These are phyloP conservation scores for Sugiyamaella sp. DNA, from an alignment of 1,139 yeast species.

Conservation along the genomic window DNA sequence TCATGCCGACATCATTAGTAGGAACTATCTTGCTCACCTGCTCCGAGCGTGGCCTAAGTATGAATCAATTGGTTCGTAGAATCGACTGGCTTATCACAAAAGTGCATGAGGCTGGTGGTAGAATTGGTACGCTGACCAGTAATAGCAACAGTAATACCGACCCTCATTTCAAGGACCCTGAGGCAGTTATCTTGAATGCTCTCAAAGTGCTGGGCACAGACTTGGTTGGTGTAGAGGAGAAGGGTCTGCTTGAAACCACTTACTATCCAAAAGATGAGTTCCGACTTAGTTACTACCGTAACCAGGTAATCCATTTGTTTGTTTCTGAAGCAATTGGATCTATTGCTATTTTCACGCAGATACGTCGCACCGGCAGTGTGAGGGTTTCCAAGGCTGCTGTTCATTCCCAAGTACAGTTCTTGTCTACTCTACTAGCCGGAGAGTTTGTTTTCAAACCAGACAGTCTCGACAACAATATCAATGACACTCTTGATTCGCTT, in stretches of 20 bases:
- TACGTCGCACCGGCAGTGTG: slow-evolving; percentile 30
- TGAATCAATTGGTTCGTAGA: slow-evolving; percentile 41
- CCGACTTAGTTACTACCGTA: slow-evolving; percentile 48
- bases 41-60: slow-evolving; percentile 45
- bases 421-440: slow-evolving; percentile 44
- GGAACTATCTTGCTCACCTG: slow-evolving; percentile 48
- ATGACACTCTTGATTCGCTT: slow-evolving; percentile 39
- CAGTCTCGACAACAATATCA: slow-evolving; percentile 44
- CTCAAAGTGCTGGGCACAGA: slow-evolving; percentile 45
- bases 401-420: slow-evolving; percentile 38
- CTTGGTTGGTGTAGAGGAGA: slow-evolving; percentile 42
- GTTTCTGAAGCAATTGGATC: slow-evolving; percentile 47
- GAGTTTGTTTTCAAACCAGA: slow-evolving; percentile 48
- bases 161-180: slow-evolving; percentile 35
- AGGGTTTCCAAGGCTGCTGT: slow-evolving; percentile 32
- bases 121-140: slow-evolving; percentile 42
- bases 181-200: slow-evolving; percentile 44
- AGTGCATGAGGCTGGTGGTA: slow-evolving; percentile 45
- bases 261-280: slow-evolving; percentile 47
- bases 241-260: slow-evolving; percentile 44
- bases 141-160: slow-evolving; percentile 16
- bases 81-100: slow-evolving; percentile 44
- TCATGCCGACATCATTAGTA: slow-evolving; percentile 50
- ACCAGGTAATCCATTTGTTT: slow-evolving; percentile 48
- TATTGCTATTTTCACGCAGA: slow-evolving; percentile 42